These are phyloP conservation scores for Teratosphaeria viscida DNA, from an alignment of 2,329 filamentous ascomycete genomes.

Conservation along the genomic window DNA sequence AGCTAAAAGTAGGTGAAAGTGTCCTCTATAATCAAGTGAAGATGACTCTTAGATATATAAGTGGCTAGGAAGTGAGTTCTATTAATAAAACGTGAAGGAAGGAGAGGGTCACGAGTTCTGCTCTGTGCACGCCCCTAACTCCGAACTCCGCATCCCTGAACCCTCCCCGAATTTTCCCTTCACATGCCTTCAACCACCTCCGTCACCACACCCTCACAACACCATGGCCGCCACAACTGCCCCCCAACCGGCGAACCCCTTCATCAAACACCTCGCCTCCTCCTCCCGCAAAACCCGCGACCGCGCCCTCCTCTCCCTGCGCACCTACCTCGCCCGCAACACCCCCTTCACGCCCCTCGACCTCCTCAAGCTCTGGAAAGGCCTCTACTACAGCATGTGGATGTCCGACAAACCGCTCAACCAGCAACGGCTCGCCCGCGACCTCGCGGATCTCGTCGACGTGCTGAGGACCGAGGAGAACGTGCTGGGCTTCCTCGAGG, in stretches of 20 bases:
- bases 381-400: constrained; percentile 80
- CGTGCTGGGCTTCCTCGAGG: constrained; percentile 34
- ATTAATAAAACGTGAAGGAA: background rate
- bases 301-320: constrained; percentile 58
- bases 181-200: background rate
- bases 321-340: constrained; percentile 58
- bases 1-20: background rate
- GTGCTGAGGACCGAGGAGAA: constrained; percentile 39
- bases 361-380: constrained; percentile 84
- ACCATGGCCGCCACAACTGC: constrained; percentile 6
- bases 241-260: constrained; percentile 38
- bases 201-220: background rate
- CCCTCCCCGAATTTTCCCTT: constrained; percentile 4
- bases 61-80: background rate
- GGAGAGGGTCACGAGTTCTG: background rate
- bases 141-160: background rate
- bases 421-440: constrained; percentile 71
- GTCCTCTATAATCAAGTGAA: background rate
- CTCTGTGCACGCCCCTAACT: background rate
- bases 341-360: constrained; percentile 57
- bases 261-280: constrained; percentile 73
- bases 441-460: constrained; percentile 62
- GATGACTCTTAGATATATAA: too few relatives aligned
- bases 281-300: constrained; percentile 37
- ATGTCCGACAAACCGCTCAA: constrained; percentile 84